Conservation (phyloP, 805 yeast species). For the Candida berthetii region DNA sequence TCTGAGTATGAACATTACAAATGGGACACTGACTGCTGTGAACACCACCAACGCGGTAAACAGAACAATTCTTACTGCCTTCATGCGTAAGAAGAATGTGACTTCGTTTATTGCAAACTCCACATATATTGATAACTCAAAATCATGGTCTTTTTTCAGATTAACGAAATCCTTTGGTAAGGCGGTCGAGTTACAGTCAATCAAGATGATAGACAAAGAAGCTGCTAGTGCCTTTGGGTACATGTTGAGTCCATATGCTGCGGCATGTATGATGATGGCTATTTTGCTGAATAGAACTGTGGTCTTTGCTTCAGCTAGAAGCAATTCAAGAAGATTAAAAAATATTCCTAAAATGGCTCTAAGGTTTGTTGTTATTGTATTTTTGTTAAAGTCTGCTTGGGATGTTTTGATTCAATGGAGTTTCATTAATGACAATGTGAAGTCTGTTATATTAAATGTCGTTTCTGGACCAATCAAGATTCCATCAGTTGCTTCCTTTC, state of each 20-base stretch:
- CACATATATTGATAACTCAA: constrained; percentile 2
- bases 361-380: constrained; percentile 30
- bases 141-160: background rate
- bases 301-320: constrained; percentile 49
- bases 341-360: constrained; percentile 25
- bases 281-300: constrained; percentile 50
- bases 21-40: too few species aligned
- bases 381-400: constrained; percentile 5
- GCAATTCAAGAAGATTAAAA: constrained; percentile 19
- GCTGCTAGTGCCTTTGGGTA: constrained; percentile 24
- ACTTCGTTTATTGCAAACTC: too few species aligned
- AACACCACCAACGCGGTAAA: too few species aligned
- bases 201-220: constrained; percentile 2
- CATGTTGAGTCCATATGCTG: constrained; percentile 42
- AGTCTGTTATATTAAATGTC: constrained; percentile 20
- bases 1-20: too few species aligned
- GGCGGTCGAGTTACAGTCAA: constrained; percentile 18
- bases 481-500: constrained; percentile 28
- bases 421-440: constrained; percentile 3
- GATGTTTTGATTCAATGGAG: constrained; percentile 3
- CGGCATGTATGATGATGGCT: constrained; percentile 52
- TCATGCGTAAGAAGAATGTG: too few species aligned
- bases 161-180: constrained; percentile 4
- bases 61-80: constrained; percentile 5
- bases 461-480: background rate